These are phyloP conservation scores for Tricholoma furcatifolium DNA, from an alignment of 768 basidiomycete genomes.

Conservation along the genomic window DNA sequence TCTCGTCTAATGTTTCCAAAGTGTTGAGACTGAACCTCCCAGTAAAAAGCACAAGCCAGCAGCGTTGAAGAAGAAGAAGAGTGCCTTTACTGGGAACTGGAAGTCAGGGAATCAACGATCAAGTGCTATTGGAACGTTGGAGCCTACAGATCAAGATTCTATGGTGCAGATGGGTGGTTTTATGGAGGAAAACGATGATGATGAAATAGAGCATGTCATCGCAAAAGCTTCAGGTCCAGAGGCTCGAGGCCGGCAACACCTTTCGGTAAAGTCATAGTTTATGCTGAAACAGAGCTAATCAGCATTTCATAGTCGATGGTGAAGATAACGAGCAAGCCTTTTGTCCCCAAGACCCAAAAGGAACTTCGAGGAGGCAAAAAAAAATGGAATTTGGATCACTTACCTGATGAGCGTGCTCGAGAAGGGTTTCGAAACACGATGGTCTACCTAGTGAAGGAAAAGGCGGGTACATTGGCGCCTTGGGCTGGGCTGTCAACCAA, in stretches of 20 bases:
- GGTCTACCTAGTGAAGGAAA: neutral
- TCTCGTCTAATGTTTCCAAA: neutral
- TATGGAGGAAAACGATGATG: neutral
- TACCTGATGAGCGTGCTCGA: neutral
- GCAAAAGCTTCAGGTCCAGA: neutral
- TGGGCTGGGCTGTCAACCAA: too few species aligned
- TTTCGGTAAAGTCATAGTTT: neutral
- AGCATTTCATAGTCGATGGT: neutral
- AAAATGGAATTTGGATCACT: too few species aligned
- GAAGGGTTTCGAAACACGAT: neutral
- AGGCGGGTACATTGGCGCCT: neutral
- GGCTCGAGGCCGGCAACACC: neutral
- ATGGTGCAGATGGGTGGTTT: neutral
- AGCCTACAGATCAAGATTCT: neutral
- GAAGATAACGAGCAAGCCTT: neutral
- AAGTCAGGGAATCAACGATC: too few species aligned
- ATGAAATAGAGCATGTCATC: neutral
- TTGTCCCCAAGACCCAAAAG: neutral
- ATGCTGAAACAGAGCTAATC: neutral
- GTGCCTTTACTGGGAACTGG: neutral
- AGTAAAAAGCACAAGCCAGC: neutral
- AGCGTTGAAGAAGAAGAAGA: neutral
- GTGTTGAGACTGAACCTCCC: neutral
- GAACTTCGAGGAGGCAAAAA: too few species aligned
- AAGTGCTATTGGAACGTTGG: neutral